phyloP scores from a whole-genome alignment of 352 stramenopile genomes.

The Globisporangium alternatum region DNA sequence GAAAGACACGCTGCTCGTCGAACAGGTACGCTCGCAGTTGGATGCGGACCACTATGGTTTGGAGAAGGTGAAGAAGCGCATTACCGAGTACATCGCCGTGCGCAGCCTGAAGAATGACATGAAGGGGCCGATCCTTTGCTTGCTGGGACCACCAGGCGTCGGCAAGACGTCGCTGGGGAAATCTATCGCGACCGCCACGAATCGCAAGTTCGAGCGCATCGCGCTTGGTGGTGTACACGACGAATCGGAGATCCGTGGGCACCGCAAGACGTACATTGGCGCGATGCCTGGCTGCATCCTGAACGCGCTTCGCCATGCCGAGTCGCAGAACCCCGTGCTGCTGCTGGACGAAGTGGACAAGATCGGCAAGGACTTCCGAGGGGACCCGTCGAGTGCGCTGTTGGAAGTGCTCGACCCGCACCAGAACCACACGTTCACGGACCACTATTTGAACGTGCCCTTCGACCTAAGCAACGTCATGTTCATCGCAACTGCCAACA shows the following conservation, averaged over 20 bases:
- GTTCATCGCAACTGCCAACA: slow-evolving; percentile 87
- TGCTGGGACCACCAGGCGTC: slow-evolving; percentile 81
- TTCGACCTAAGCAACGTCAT: slow-evolving; percentile 85
- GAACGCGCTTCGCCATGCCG: slow-evolving; percentile 67
- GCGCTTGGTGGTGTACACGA: slow-evolving; percentile 78
- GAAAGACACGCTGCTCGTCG: slow-evolving; percentile 52
- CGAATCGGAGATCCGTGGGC: slow-evolving; percentile 81
- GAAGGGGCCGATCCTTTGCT: slow-evolving; percentile 86
- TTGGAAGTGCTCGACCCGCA: slow-evolving; percentile 86
- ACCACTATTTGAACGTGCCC: slow-evolving; percentile 86
- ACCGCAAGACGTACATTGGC: slow-evolving; percentile 87
- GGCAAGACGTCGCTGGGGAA: slow-evolving; percentile 84
- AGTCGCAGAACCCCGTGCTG: slow-evolving; percentile 76
- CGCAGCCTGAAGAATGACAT: slow-evolving; percentile 77
- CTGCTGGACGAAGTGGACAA: slow-evolving; percentile 89
- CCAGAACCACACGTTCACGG: slow-evolving; percentile 85
- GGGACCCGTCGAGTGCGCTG: slow-evolving; percentile 63
- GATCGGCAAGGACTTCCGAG: slow-evolving; percentile 69
- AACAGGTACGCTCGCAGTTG: slow-evolving; percentile 55
- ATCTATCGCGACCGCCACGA: slow-evolving; percentile 72
- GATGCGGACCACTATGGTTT: slow-evolving; percentile 81
- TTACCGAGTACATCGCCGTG: slow-evolving; percentile 86
- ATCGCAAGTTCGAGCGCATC: slow-evolving; percentile 74
- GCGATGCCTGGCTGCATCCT: slow-evolving; percentile 86
- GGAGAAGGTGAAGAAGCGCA: slow-evolving; percentile 83